Conservation (phyloP, 2,329 filamentous ascomycete genomes). For the Diaporthe sp. region DNA sequence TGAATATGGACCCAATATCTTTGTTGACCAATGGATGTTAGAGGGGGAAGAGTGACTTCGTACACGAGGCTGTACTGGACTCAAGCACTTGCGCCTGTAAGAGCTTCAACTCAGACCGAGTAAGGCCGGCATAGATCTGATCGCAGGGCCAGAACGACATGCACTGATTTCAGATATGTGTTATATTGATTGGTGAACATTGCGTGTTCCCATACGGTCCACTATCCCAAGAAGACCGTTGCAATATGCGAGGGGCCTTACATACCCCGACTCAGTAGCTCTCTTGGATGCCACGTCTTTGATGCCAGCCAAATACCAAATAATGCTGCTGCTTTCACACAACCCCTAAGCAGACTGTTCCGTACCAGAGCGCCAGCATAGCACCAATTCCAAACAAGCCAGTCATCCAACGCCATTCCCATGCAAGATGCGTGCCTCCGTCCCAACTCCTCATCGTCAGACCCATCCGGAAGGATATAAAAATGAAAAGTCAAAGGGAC, state of each 20-base stretch:
- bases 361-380: neutral
- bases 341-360: neutral
- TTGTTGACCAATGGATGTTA: neutral
- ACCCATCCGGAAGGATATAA: neutral
- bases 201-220: neutral
- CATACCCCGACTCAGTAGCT: neutral
- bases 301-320: neutral
- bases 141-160: neutral
- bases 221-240: neutral
- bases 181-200: neutral
- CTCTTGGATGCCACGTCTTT: neutral
- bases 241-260: neutral
- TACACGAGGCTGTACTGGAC: neutral
- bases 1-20: no score
- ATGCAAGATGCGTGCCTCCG: constrained; percentile 28
- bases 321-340: neutral
- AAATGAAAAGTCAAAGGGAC: neutral
- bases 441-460: neutral
- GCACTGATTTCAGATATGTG: neutral
- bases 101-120: neutral
- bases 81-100: no score
- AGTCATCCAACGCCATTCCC: constrained; percentile 16
- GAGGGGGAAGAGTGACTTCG: neutral
- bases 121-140: neutral
- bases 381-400: neutral